Evolutionary conservation across 2,329 filamentous ascomycete genomes (phyloP).

Genomic region (Aureobasidium subglaciale): DNA sequence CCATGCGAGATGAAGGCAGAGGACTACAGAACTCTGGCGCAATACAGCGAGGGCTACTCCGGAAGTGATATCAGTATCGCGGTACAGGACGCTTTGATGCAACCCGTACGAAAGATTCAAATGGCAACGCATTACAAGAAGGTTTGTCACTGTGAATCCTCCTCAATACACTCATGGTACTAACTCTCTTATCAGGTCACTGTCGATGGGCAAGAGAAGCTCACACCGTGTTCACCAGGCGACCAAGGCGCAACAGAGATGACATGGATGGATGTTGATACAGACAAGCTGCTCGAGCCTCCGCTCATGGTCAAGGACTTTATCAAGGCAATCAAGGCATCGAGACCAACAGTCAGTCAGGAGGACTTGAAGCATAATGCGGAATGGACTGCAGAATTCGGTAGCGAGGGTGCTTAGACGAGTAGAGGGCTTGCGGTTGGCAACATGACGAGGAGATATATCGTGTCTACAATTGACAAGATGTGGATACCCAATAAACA

Average conservation of each 20-base stretch:
- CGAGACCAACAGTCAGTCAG: constrained; percentile 80
- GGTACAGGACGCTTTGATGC: constrained; percentile 94
- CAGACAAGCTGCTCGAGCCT: constrained; percentile 79
- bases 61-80: constrained; percentile 94
- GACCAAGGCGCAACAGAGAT: constrained; percentile 82
- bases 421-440: neutral
- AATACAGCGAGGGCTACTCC: constrained; percentile 86
- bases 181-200: constrained; percentile 50
- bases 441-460: neutral
- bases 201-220: constrained; percentile 57
- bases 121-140: constrained; percentile 97
- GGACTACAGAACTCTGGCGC: constrained; percentile 74
- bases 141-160: constrained; percentile 42
- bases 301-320: constrained; percentile 87
- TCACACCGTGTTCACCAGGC: constrained; percentile 91
- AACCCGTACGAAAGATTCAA: constrained; percentile 92
- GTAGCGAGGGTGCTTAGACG: constrained; percentile 67
- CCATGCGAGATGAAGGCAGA: constrained; percentile 72
- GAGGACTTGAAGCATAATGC: constrained; percentile 78
- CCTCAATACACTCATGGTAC: neutral
- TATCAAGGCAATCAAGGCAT: constrained; percentile 79
- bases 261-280: constrained; percentile 82
- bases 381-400: constrained; percentile 95
- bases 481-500: neutral
- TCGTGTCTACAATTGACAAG: neutral